Evolutionary conservation across 2,329 filamentous ascomycete species (phyloP).

Genomic region (Fusarium nelsonii): DNA sequence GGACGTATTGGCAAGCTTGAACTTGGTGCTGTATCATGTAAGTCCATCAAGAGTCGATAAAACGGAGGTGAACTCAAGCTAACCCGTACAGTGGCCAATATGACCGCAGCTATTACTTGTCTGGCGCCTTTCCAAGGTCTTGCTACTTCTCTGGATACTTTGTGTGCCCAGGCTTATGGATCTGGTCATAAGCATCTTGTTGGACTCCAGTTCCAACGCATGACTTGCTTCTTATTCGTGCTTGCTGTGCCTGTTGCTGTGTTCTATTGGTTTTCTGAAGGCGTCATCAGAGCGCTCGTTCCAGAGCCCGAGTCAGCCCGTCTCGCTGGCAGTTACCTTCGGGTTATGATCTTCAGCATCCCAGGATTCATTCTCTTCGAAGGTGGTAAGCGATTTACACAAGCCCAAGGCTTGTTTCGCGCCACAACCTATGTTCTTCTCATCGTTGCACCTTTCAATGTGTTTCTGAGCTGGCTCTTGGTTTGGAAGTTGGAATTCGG

Average conservation of each 20-base stretch:
- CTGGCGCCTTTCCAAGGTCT: constrained; percentile 86
- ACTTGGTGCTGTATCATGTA: constrained; percentile 59
- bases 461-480: constrained; percentile 81
- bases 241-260: constrained; percentile 79
- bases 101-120: constrained; percentile 84
- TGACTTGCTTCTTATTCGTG: constrained; percentile 80
- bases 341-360: constrained; percentile 77
- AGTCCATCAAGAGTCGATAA: constrained; percentile 32
- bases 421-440: constrained; percentile 83
- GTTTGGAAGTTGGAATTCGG: constrained; percentile 78
- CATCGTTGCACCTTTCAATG: constrained; percentile 81
- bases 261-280: constrained; percentile 77
- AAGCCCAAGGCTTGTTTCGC: constrained; percentile 84
- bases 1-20: constrained; percentile 78
- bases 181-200: constrained; percentile 91
- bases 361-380: constrained; percentile 84
- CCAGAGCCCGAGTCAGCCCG: constrained; percentile 70
- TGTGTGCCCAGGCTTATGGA: constrained; percentile 94
- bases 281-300: constrained; percentile 66
- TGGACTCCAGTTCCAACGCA: constrained; percentile 83
- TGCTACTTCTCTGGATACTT: constrained; percentile 89
- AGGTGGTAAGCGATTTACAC: constrained; percentile 81
- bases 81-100: constrained; percentile 63
- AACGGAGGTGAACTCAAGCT: constrained; percentile 8
- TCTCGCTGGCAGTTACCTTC: constrained; percentile 79